These are phyloP conservation scores for Athelia sp. DNA, from an alignment of 1,284 basidiomycete species.

Conservation along the genomic window DNA sequence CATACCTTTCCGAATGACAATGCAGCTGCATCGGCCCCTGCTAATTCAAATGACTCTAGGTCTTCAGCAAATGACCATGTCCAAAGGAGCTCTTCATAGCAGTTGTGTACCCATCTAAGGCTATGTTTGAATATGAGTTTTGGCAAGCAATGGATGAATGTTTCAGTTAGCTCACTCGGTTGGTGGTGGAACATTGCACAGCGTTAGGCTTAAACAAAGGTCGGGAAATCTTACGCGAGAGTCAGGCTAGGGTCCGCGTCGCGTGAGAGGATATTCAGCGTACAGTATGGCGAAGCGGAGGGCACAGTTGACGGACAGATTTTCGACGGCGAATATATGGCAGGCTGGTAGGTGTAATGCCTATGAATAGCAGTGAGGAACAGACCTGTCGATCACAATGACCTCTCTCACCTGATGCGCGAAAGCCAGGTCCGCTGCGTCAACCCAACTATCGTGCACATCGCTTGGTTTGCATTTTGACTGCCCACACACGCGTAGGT, in stretches of 20 bases:
- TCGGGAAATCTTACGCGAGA: constrained; percentile 57
- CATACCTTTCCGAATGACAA: neutral
- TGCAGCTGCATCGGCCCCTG: constrained; percentile 49
- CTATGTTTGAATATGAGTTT: constrained; percentile 6
- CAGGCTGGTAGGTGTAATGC: constrained; percentile 57
- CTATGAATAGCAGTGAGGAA: constrained; percentile 26
- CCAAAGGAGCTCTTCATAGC: constrained; percentile 57
- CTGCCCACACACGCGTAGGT: constrained; percentile 63
- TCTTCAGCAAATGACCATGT: constrained; percentile 65
- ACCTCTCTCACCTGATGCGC: constrained; percentile 43
- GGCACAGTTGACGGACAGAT: constrained; percentile 44
- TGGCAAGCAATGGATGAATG: constrained; percentile 1
- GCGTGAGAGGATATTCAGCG: constrained; percentile 13
- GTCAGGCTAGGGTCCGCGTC: constrained; percentile 12
- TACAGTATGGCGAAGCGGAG: constrained; percentile 61
- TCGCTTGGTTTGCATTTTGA: constrained; percentile 49
- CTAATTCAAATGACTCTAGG: constrained; percentile 61
- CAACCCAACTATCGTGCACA: constrained; percentile 66
- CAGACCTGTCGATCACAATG: neutral
- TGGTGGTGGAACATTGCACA: constrained; percentile 64
- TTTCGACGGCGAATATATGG: constrained; percentile 65
- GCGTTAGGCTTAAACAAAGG: constrained; percentile 57
- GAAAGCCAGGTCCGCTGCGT: constrained; percentile 68
- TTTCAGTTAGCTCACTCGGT: constrained; percentile 46
- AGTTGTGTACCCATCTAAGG: constrained; percentile 38